Percentiles rank a stretch among this genome's conserved stretches.
Conservation (phyloP, 2,329 filamentous ascomycete species). For the Parastagonospora nodorum region DNA sequence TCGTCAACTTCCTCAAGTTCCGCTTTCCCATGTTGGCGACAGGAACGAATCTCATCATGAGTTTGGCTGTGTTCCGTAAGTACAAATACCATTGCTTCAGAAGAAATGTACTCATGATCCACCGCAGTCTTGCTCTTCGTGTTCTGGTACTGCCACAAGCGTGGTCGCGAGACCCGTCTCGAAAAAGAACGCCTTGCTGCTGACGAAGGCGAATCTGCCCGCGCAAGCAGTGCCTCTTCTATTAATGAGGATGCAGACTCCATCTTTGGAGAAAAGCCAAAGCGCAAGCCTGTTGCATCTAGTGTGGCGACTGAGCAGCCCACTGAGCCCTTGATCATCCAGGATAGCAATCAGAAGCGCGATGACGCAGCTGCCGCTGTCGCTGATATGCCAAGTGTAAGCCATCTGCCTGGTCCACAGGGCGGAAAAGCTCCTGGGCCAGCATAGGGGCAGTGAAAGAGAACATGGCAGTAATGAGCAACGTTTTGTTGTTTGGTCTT, state of each 20-base stretch:
- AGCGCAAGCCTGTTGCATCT: slow-evolving; percentile 5
- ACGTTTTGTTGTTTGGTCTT: slow-evolving; percentile 6
- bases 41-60: slow-evolving; percentile 90
- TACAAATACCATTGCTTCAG: slow-evolving; percentile 20
- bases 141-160: slow-evolving; percentile 98
- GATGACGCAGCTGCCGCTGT: slow-evolving; percentile 28
- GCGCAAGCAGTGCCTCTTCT: slow-evolving; percentile 37
- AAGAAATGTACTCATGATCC: slow-evolving; percentile 21
- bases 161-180: slow-evolving; percentile 82
- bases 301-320: slow-evolving; percentile 3
- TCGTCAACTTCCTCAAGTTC: slow-evolving; percentile 83
- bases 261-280: slow-evolving; percentile 32
- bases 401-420: slow-evolving; percentile 42
- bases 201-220: slow-evolving; percentile 34
- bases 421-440: slow-evolving; percentile 17
- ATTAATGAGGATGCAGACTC: slow-evolving; percentile 37
- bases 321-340: slow-evolving; percentile 37
- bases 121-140: slow-evolving; percentile 78
- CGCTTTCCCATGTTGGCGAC: slow-evolving; percentile 85
- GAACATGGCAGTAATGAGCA: slow-evolving; percentile 6
- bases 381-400: slow-evolving; percentile 43
- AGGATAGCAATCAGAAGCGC: slow-evolving; percentile 26
- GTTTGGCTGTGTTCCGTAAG: slow-evolving; percentile 83
- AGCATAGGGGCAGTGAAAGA: slow-evolving; percentile 10
- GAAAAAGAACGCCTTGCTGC: slow-evolving; percentile 60